A percentile compares a stretch with the other conserved stretches of the same genome.
Evolutionary conservation across 495 filamentous ascomycete genomes (phyloP).

Genomic region (Evansstolkia leycettana): DNA sequence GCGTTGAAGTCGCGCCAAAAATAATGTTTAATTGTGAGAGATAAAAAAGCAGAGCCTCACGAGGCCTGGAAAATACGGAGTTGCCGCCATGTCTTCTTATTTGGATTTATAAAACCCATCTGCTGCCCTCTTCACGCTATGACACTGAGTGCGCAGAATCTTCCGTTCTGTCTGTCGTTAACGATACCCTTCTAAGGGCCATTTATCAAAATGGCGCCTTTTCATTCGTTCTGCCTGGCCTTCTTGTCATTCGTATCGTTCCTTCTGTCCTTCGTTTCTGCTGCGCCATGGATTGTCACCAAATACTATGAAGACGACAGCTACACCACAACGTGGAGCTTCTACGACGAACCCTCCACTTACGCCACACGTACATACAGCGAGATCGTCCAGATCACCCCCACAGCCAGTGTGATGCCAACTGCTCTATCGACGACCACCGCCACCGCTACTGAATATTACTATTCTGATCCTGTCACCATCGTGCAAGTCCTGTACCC

Average conservation of each 20-base stretch:
- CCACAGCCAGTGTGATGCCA: slow-evolving; percentile 5
- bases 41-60: too few relatives aligned
- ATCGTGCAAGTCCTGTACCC: slow-evolving; percentile 11
- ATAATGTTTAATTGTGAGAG: too few relatives aligned
- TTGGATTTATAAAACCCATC: neutral
- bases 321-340: neutral
- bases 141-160: neutral
- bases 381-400: neutral
- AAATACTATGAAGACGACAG: slow-evolving; percentile 4
- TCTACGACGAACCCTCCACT: neutral
- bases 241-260: neutral
- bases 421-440: slow-evolving; percentile 8
- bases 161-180: neutral
- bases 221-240: neutral
- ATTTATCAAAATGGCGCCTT: neutral
- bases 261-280: slow-evolving; percentile 1
- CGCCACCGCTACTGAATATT: slow-evolving; percentile 4
- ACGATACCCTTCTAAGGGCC: neutral
- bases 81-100: neutral
- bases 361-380: slow-evolving; percentile 2
- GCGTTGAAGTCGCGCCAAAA: neutral
- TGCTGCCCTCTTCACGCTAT: neutral
- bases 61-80: neutral
- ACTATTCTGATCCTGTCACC: slow-evolving; percentile 7
- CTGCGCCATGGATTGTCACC: slow-evolving; percentile 5